These are phyloP conservation scores for Apophysomyces ossiformis DNA, from an alignment of 371 early-diverging fungal species.

Conservation along the genomic window DNA sequence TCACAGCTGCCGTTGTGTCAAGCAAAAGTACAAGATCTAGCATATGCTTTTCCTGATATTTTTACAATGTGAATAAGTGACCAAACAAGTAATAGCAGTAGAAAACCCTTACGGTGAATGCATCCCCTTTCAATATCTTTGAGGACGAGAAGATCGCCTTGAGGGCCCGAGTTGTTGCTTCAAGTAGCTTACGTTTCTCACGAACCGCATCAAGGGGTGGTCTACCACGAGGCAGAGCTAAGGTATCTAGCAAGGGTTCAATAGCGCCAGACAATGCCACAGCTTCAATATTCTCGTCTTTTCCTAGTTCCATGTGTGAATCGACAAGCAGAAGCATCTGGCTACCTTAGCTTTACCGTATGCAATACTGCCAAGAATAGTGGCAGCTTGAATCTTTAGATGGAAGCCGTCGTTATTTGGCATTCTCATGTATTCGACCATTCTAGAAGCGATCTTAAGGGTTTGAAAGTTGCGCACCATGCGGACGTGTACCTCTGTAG, in stretches of 20 bases:
- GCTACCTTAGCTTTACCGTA: conserved; percentile 56
- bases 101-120: conserved; percentile 55
- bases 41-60: conserved; percentile 48
- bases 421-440: conserved; percentile 58
- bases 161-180: conserved; percentile 75
- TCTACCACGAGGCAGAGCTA: conserved; percentile 51
- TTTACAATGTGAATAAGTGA: no score
- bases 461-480: not conserved
- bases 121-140: conserved; percentile 58
- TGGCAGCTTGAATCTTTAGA: conserved; percentile 70
- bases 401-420: conserved; percentile 39
- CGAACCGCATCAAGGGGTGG: conserved; percentile 41
- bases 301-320: conserved; percentile 45
- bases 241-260: conserved; percentile 61
- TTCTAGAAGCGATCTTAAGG: conserved; percentile 33
- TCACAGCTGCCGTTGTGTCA: conserved; percentile 29
- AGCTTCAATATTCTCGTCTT: conserved; percentile 65
- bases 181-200: conserved; percentile 61
- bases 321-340: not conserved
- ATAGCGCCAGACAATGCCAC: conserved; percentile 68
- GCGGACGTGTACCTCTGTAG: conserved; percentile 60
- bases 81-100: no score
- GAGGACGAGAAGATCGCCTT: conserved; percentile 75
- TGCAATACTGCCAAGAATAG: conserved; percentile 82
- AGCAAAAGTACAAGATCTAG: conserved; percentile 34